phyloP scores from a whole-genome alignment of 495 filamentous ascomycete species.

The Chaetomium tenue region DNA sequence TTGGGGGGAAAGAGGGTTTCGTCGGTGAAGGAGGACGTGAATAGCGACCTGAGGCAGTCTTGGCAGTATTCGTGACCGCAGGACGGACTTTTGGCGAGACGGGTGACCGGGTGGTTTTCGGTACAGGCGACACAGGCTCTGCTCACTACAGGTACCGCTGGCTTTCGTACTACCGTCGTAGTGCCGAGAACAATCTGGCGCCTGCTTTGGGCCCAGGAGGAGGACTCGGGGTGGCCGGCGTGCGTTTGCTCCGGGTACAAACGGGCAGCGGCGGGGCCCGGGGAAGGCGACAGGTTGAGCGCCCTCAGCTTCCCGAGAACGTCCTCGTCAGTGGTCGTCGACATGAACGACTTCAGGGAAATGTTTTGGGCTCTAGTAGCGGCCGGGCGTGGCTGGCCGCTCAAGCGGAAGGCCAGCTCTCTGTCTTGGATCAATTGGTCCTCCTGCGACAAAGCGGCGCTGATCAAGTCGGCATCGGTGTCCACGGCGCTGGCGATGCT shows the following conservation, averaged over 20 bases:
- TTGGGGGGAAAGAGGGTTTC: constrained; percentile 54
- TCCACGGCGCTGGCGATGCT: constrained; percentile 38
- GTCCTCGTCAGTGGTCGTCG: constrained; percentile 2
- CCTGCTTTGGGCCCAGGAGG: constrained; percentile 22
- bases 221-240: not conserved
- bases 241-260: not conserved
- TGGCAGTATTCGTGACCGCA: constrained; percentile 48
- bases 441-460: constrained; percentile 24
- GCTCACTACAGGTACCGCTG: not conserved
- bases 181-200: not conserved
- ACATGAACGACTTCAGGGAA: not conserved
- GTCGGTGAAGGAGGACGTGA: constrained; percentile 43
- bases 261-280: not conserved
- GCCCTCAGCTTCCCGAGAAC: not conserved
- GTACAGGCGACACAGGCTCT: constrained; percentile 2
- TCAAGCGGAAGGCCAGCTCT: constrained; percentile 20
- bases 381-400: not conserved
- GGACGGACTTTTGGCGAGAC: constrained; percentile 33
- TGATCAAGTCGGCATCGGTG: constrained; percentile 30
- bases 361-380: not conserved
- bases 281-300: not conserved
- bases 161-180: too few relatives aligned
- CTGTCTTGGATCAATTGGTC: constrained; percentile 29
- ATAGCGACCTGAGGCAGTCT: constrained; percentile 44
- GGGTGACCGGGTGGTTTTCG: constrained; percentile 15